Evolutionary conservation across 805 yeast genomes (phyloP), one percentile per base, ranked within the genome.

Genomic region (Monosporozyma solicola): DNA sequence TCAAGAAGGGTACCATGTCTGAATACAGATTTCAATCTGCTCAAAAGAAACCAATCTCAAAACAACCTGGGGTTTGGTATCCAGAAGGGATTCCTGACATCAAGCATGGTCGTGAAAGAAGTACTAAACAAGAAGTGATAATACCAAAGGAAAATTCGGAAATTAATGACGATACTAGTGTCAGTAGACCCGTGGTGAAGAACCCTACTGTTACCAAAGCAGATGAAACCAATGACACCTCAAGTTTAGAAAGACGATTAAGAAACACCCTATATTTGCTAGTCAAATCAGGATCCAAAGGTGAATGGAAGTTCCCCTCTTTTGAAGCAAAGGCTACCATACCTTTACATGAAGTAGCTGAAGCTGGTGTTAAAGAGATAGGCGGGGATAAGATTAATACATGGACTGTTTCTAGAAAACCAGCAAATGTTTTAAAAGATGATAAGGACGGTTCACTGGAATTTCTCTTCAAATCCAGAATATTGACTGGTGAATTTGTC

Each of bases 371-470:
- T 53, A 77, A 81, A 65, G 61, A 69, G 24, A 61, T 86, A 22
- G 96, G 96, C 20, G 96, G 96, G 33, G 79, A 75, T 10, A 68
- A 76, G 52, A 79, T 94, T 66, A 86, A 89, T 70, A 85, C 89
- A 46, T 92, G 95, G 87, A 80, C 86, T 22, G 96, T 94, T n/a
- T 89, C 98, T 25, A 81, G 80, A 53, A 85, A 85, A 5, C 98
- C 99, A 43, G 84, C 91, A 44, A 90, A 84, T 46, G 81, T 85
- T 1, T 64, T 84, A 56, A 74, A 80, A 59, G 76, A 73, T 56
- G 51, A 56, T 11, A 54, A 60, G 7, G 59, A 54, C 13, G 59
- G 65, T 1, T 27, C 61, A 2, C 65, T 58, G 10, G 92, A 87
- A 61, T 94, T 83, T 65, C 74, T 87, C 61, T 80, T 94, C 61